phyloP scores from a whole-genome alignment of 202 grass and related monocot species.

The Schoenoplectus triqueter region DNA sequence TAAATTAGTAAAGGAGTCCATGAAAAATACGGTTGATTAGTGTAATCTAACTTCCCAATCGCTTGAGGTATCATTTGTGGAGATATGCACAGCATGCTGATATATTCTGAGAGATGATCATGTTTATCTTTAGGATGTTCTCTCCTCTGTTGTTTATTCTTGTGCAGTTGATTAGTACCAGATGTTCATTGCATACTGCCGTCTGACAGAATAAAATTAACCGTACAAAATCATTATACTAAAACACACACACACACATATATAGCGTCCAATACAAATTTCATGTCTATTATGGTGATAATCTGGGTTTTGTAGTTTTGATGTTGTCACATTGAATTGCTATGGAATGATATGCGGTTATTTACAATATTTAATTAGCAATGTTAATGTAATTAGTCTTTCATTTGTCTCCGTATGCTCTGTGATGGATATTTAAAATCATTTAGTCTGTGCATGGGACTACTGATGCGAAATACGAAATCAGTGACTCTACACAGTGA shows the following conservation, averaged over 20 bases:
- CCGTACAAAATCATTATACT: background rate
- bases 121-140: background rate
- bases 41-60: background rate
- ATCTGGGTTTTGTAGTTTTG: background rate
- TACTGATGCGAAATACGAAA: too few relatives aligned
- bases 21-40: background rate
- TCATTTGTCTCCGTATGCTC: background rate
- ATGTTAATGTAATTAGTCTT: background rate
- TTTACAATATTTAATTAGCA: background rate
- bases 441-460: background rate
- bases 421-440: too few relatives aligned
- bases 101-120: background rate
- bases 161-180: background rate
- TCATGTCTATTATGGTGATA: background rate
- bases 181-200: background rate
- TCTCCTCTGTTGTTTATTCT: background rate
- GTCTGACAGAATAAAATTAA: background rate
- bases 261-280: background rate
- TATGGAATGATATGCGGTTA: background rate
- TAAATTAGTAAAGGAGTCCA: slow-evolving; percentile 11
- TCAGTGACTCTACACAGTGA: too few relatives aligned
- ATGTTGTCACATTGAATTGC: background rate
- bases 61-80: background rate
- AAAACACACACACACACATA: background rate
- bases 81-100: background rate